A percentile compares a stretch with the other conserved stretches of the same genome.
Conservation (phyloP, 352 stramenopile genomes). For the Lagenidium giganteum region DNA sequence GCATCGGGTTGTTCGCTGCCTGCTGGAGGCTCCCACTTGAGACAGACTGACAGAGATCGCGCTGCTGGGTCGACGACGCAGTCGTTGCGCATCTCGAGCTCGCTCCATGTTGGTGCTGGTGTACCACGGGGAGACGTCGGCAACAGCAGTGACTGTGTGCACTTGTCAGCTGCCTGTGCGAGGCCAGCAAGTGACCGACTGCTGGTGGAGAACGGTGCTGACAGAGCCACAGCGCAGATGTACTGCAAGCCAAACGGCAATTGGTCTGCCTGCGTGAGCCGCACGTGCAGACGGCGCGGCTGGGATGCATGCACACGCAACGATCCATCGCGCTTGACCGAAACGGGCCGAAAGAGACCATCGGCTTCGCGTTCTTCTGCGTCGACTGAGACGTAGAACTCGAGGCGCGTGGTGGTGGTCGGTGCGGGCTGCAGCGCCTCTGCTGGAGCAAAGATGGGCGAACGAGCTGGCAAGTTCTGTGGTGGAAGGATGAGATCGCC, state of each 20-base stretch:
- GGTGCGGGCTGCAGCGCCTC: too few species aligned
- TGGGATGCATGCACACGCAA: constrained; percentile 41
- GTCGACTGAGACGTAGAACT: constrained; percentile 57
- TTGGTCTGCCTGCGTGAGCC: constrained; percentile 49
- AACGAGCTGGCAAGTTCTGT: too few species aligned
- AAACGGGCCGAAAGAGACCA: constrained; percentile 44
- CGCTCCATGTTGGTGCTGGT: background rate
- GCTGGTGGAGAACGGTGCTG: constrained; percentile 10
- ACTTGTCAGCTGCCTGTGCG: constrained; percentile 5
- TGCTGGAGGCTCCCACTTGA: constrained; percentile 33
- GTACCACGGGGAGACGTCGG: constrained; percentile 5
- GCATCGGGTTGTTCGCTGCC: constrained; percentile 27
- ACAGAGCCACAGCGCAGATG: constrained; percentile 35
- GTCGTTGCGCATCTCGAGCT: too few species aligned
- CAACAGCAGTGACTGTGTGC: constrained; percentile 14
- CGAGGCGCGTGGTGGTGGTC: too few species aligned
- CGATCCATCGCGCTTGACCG: constrained; percentile 47
- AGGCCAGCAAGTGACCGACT: constrained; percentile 3
- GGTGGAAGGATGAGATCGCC: constrained; percentile 11
- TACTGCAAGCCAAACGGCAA: constrained; percentile 29
- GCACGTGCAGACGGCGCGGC: constrained; percentile 34
- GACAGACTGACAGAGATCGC: constrained; percentile 29
- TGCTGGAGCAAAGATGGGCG: too few species aligned
- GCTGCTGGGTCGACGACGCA: too few species aligned
- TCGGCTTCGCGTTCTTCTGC: constrained; percentile 47